These are phyloP conservation scores for Ilex aquifolium DNA, from an alignment of 257 asterid species.

Conservation along the genomic window DNA sequence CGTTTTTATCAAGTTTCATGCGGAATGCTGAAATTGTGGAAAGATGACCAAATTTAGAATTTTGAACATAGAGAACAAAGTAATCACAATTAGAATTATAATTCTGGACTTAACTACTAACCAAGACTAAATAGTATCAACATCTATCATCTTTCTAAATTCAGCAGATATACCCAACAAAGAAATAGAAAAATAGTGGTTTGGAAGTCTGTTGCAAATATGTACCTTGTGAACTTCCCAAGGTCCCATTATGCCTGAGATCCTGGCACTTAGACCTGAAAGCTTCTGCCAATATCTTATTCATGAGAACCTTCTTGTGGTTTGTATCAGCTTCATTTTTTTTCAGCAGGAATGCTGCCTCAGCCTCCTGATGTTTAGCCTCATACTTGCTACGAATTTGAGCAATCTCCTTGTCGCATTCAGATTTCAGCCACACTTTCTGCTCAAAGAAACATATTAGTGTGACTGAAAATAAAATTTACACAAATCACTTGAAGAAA, in stretches of 20 bases:
- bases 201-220: background rate
- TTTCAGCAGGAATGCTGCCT: slow-evolving; percentile 28
- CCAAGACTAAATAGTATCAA: too few species aligned
- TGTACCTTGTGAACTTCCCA: slow-evolving; percentile 53
- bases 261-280: slow-evolving; percentile 38
- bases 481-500: background rate
- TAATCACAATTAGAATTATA: too few species aligned
- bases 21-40: too few species aligned
- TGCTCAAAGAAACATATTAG: slow-evolving; percentile 20
- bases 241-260: slow-evolving; percentile 36
- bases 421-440: slow-evolving; percentile 41
- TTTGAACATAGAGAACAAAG: too few species aligned
- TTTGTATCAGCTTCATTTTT: slow-evolving; percentile 31
- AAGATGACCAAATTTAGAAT: too few species aligned
- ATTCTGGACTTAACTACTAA: too few species aligned
- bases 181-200: background rate
- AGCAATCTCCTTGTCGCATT: slow-evolving; percentile 56
- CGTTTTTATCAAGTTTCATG: too few species aligned
- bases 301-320: slow-evolving; percentile 32
- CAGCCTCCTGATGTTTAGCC: slow-evolving; percentile 42
- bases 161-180: too few species aligned
- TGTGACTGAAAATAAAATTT: background rate
- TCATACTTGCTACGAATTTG: slow-evolving; percentile 41
- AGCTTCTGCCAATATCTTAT: slow-evolving; percentile 49
- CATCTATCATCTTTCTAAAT: too few species aligned